Conservation (phyloP, 495 filamentous ascomycete genomes). For the Poronia punctata region DNA sequence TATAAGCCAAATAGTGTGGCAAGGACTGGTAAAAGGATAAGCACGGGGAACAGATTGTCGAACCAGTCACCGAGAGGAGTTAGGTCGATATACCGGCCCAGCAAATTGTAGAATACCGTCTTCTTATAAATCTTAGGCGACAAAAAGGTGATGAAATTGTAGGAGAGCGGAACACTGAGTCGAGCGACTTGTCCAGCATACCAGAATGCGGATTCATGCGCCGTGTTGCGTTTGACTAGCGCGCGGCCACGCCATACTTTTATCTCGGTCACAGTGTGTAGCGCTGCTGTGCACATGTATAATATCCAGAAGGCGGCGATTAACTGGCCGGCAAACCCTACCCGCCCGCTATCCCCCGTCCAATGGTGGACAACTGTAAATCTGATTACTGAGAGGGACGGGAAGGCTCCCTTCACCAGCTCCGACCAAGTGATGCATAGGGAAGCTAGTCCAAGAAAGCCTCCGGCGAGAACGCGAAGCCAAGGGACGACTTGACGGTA, state of each 20-base stretch:
- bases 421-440: slow-evolving; percentile 87
- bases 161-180: slow-evolving; percentile 83
- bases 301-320: slow-evolving; percentile 82
- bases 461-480: slow-evolving; percentile 52
- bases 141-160: slow-evolving; percentile 91
- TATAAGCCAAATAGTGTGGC: slow-evolving; percentile 86
- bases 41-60: slow-evolving; percentile 76
- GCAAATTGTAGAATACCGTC: slow-evolving; percentile 80
- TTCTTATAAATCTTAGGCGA: slow-evolving; percentile 55
- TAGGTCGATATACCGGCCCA: slow-evolving; percentile 76
- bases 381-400: slow-evolving; percentile 72
- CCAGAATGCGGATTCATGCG: slow-evolving; percentile 88
- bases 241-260: slow-evolving; percentile 94
- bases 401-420: slow-evolving; percentile 67
- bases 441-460: slow-evolving; percentile 65
- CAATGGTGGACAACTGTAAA: slow-evolving; percentile 79
- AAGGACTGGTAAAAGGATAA: slow-evolving; percentile 75
- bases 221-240: slow-evolving; percentile 82
- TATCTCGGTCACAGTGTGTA: slow-evolving; percentile 78
- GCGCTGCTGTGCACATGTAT: slow-evolving; percentile 81
- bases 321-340: slow-evolving; percentile 78
- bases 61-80: slow-evolving; percentile 80
- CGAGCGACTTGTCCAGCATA: slow-evolving; percentile 85
- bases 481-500: slow-evolving; percentile 64
- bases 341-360: slow-evolving; percentile 52